These are phyloP conservation scores for Umbilicus rupestris DNA, from an alignment of 164 flowering plant genomes.

Conservation along the genomic window DNA sequence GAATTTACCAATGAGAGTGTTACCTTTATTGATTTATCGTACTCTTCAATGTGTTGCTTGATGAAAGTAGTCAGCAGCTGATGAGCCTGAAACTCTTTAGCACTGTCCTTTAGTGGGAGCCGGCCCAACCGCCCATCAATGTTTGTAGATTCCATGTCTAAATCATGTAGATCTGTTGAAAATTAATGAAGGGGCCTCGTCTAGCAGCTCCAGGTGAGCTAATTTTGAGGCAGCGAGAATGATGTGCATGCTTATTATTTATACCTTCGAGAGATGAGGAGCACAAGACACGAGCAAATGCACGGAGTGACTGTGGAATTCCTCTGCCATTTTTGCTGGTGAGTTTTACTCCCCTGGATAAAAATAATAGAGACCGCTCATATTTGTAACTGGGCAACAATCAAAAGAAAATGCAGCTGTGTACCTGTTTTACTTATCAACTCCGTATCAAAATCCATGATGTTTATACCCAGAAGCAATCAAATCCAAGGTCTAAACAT, in stretches of 20 bases:
- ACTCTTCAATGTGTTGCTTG: constrained; percentile 30
- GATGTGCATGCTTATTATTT: background rate
- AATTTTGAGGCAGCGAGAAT: background rate
- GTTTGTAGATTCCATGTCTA: constrained; percentile 52
- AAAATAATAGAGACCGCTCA: constrained; percentile 4
- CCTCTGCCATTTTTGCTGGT: constrained; percentile 62
- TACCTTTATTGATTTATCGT: constrained; percentile 47
- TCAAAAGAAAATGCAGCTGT: background rate
- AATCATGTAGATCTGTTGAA: constrained; percentile 40
- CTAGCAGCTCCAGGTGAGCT: background rate
- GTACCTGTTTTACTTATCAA: background rate
- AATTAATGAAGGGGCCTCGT: background rate
- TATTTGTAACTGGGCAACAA: background rate
- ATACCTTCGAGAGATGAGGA: constrained; percentile 48
- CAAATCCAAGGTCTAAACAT: background rate
- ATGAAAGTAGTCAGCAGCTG: constrained; percentile 32
- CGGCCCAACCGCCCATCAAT: constrained; percentile 81
- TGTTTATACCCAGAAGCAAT: background rate
- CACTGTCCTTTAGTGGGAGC: constrained; percentile 35
- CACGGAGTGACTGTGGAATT: constrained; percentile 83
- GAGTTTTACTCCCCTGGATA: constrained; percentile 58
- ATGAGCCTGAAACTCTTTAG: constrained; percentile 60
- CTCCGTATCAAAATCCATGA: background rate
- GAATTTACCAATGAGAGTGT: background rate
- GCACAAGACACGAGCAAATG: constrained; percentile 64